Base-by-base conservation (phyloP, 805 yeast species). In the Priceomyces fermenticarens region DNA sequence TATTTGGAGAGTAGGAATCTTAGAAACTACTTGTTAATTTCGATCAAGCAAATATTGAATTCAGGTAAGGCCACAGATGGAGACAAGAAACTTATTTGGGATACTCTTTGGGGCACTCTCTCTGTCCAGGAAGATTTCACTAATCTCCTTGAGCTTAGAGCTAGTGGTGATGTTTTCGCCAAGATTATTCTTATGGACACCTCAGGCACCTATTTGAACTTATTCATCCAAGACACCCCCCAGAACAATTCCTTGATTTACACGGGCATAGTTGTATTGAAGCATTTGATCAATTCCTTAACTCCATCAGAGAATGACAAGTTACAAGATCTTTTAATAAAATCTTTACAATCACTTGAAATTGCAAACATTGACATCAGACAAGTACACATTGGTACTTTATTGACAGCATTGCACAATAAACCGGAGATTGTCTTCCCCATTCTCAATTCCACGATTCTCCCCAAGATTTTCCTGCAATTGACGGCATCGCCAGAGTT, bases 331-430 rank as follows among this genome's bases (percentile, higher is more conserved):
- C 45, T 60, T 36, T 46, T 59, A 17, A 27, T 36, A 4, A 34
- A 35, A n/a, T 44, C 54, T 7, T 42, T 57, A 30, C 41, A 43
- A 11, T 62, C 60, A 53, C 52, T 61, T 10, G 49, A 53, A 3
- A 53, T 60, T 12, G 42, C 53, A 3, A 73, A 72, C 42, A 65
- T 83, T 31, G 75, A 70, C n/a, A 67, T 81, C 38, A 80, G 83
- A 45, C 79, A 80, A 56, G 65, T 77, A n/a, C 73, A 84, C 1
- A 65, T 82, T 26, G 72, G 80, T 5, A 78, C 83, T 15, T 57
- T 85, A 32, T 72, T 80, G 9, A 71, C 84, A 2, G 80, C 82
- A 0, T 61, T 82, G 25, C 83, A 80, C 57, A 80, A 76, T 47
- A 73, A 72, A 38, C 79, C 83, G 7, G 51, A 54, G 7, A 52